phyloP scores from a whole-genome alignment of 495 filamentous ascomycete genomes.

The Penicillium samsonianum region DNA sequence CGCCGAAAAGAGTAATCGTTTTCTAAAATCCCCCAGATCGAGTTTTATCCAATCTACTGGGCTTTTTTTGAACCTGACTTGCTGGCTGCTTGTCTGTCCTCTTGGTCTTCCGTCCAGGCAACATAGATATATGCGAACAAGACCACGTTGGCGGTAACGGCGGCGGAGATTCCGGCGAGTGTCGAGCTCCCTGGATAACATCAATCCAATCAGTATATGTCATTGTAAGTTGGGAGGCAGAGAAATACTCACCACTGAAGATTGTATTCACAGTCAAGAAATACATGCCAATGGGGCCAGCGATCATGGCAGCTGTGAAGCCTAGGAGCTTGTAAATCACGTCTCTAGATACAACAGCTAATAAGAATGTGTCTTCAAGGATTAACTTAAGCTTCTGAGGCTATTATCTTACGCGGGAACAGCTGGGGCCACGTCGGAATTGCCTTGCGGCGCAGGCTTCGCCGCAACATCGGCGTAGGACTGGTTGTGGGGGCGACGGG shows the following conservation, averaged over 20 bases:
- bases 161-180: constrained; percentile 79
- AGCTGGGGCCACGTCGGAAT: constrained; percentile 59
- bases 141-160: constrained; percentile 87
- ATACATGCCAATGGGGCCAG: constrained; percentile 80
- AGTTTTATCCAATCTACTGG: constrained; percentile 33
- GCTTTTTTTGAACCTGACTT: constrained; percentile 63
- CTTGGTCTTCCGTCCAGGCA: constrained; percentile 84
- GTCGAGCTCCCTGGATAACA: constrained; percentile 72
- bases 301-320: constrained; percentile 90
- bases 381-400: constrained; percentile 6
- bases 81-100: constrained; percentile 58
- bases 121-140: constrained; percentile 89
- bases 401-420: constrained; percentile 65
- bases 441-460: constrained; percentile 25
- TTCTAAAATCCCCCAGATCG: background rate
- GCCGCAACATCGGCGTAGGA: constrained; percentile 37
- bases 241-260: constrained; percentile 64
- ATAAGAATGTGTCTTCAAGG: constrained; percentile 3
- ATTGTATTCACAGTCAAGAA: constrained; percentile 75
- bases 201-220: background rate
- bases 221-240: background rate
- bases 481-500: constrained; percentile 35
- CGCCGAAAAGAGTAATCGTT: constrained; percentile 1
- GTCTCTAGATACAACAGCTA: constrained; percentile 51
- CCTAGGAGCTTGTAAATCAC: constrained; percentile 87